Base-by-base conservation (phyloP, 352 stramenopile species). In the Phytophthora boehmeriae region DNA sequence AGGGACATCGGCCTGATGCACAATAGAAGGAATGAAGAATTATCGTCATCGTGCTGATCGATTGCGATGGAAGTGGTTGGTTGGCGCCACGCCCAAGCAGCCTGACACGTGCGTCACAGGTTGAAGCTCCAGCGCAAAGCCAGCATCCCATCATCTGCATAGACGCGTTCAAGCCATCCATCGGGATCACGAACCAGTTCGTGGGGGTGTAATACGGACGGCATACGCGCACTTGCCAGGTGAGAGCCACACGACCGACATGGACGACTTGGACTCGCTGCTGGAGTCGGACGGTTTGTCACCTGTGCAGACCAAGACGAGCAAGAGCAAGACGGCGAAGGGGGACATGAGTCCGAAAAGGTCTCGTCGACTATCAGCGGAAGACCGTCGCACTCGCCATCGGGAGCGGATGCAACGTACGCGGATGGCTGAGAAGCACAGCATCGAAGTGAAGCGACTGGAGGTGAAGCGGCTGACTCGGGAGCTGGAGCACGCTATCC, bases 381-480 rank as follows among this genome's bases (percentile, higher is more conserved):
- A 80, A 4, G 64, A 70, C 13, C 71, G 71, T 8, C 53, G 59
- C 8, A 64, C 68, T 1, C 51, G 71, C 13, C 71, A 80, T 20
- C 71, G 71, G 48, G 71, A 76, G 16, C 71, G 71, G 11, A 80
- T 76, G 71, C 71, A 80, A 54, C 71, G 71, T 39, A 63, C 68
- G 36, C 67, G 71, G 5, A 58, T 80, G 46, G 63, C 68, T 2
- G 63, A 76, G 44, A 76, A 76, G 51, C 54, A 69, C 5, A 73
- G 63, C 34, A 68, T 75, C 30, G 63, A 76, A 34, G 48, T 73
- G 17, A 80, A 80, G 50, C 67, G 71, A 11, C 49, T 68, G 5
- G 66, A 78, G 59, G 68, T 74, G 28, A 36, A 73, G 50, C 27
- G 57, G 6, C 66, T 78, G 25, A 61, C 68, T n/a, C 47, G 49